These are phyloP conservation scores for Tilletia indica DNA, from an alignment of 1,284 basidiomycete genomes.

Conservation along the genomic window DNA sequence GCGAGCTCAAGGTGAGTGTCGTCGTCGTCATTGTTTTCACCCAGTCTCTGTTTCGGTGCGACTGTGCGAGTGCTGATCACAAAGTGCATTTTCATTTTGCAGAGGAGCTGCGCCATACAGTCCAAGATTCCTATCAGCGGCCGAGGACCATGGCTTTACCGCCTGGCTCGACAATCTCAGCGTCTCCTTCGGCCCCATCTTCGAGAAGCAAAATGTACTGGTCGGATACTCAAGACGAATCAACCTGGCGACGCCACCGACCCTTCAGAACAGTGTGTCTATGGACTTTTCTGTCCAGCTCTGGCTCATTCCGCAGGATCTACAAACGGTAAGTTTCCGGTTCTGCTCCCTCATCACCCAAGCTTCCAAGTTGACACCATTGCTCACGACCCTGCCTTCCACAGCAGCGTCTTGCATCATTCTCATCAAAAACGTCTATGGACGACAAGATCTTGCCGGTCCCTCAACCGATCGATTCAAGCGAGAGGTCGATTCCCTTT, in stretches of 20 bases:
- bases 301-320: neutral
- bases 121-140: constrained; percentile 37
- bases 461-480: too few species aligned
- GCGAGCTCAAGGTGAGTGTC: constrained; percentile 23
- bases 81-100: constrained; percentile 15
- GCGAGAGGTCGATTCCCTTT: too few species aligned
- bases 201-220: constrained; percentile 32
- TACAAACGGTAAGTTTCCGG: constrained; percentile 4
- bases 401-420: constrained; percentile 36
- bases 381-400: too few species aligned
- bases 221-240: constrained; percentile 33
- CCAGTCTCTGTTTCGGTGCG: too few species aligned
- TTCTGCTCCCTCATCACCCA: neutral
- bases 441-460: too few species aligned
- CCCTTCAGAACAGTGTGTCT: constrained; percentile 13
- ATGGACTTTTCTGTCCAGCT: too few species aligned
- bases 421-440: constrained; percentile 24
- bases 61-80: neutral
- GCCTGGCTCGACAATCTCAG: too few species aligned
- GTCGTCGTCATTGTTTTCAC: neutral
- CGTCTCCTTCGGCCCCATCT: constrained; percentile 38
- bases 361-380: too few species aligned
- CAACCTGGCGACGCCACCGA: constrained; percentile 35
- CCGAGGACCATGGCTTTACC: constrained; percentile 35
- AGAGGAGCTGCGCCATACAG: constrained; percentile 33